Percentiles rank a stretch among this genome's conserved stretches.
Conservation (phyloP, 352 stramenopile species). For the Phytophthora ohioensis region DNA sequence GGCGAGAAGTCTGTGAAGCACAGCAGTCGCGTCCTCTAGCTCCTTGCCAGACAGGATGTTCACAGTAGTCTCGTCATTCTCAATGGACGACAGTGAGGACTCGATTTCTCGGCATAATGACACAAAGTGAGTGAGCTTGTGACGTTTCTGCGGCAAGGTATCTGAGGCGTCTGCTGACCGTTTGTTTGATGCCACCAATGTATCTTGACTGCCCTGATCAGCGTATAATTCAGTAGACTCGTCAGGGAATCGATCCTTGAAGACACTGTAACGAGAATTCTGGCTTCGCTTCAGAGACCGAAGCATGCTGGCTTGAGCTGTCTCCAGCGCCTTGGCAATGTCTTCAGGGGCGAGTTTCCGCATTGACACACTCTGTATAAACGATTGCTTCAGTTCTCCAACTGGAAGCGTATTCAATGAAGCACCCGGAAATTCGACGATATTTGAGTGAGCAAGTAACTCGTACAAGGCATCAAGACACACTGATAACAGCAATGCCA, state of each 20-base stretch:
- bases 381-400: slow-evolving; percentile 29
- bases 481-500: slow-evolving; percentile 40
- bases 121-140: slow-evolving; percentile 41
- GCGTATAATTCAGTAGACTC: slow-evolving; percentile 25
- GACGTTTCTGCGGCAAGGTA: slow-evolving; percentile 27
- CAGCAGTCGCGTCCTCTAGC: slow-evolving; percentile 53
- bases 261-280: slow-evolving; percentile 13
- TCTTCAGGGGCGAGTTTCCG: slow-evolving; percentile 31
- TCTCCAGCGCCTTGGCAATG: slow-evolving; percentile 17
- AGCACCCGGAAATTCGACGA: slow-evolving; percentile 25
- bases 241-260: slow-evolving; percentile 40
- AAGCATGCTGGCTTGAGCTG: slow-evolving; percentile 19
- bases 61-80: slow-evolving; percentile 33
- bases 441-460: slow-evolving; percentile 58
- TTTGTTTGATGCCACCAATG: slow-evolving; percentile 14
- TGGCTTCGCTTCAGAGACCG: slow-evolving; percentile 16
- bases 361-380: slow-evolving; percentile 29
- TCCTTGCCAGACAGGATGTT: slow-evolving; percentile 53
- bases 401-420: slow-evolving; percentile 23
- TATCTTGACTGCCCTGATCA: slow-evolving; percentile 5
- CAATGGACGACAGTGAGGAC: slow-evolving; percentile 45
- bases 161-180: slow-evolving; percentile 19
- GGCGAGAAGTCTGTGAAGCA: slow-evolving; percentile 57
- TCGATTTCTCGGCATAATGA: slow-evolving; percentile 57
- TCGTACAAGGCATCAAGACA: slow-evolving; percentile 56